phyloP scores from a whole-genome alignment of 2,329 filamentous ascomycete genomes.

The Magnaporthiopsis incrustans region DNA sequence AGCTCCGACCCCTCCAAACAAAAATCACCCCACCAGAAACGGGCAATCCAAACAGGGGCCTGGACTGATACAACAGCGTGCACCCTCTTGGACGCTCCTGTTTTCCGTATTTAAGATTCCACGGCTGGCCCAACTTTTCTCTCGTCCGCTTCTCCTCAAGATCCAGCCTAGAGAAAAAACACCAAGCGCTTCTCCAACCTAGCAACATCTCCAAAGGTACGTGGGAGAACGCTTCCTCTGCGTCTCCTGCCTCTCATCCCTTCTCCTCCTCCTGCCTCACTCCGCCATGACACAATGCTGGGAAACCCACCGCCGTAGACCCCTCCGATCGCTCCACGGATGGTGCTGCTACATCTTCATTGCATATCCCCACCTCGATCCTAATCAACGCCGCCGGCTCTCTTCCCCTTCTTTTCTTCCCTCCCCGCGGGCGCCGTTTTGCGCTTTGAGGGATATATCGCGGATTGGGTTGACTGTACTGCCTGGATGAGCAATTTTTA shows the following conservation, averaged over 20 bases:
- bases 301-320: neutral
- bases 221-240: neutral
- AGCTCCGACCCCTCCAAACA: neutral
- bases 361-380: neutral
- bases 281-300: neutral
- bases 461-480: neutral
- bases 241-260: neutral
- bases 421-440: neutral
- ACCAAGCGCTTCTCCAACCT: neutral
- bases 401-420: neutral
- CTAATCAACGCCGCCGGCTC: neutral
- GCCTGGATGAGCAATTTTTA: neutral
- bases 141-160: neutral
- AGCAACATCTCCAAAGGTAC: neutral
- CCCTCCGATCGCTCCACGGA: neutral
- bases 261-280: neutral
- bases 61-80: neutral
- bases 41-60: neutral
- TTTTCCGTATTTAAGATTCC: neutral
- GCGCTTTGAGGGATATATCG: neutral
- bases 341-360: neutral
- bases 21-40: neutral
- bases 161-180: neutral
- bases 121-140: neutral
- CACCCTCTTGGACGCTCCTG: neutral